These are phyloP conservation scores for Phellopilus nigrolimitatus DNA, from an alignment of 1,284 basidiomycete genomes.

Conservation along the genomic window DNA sequence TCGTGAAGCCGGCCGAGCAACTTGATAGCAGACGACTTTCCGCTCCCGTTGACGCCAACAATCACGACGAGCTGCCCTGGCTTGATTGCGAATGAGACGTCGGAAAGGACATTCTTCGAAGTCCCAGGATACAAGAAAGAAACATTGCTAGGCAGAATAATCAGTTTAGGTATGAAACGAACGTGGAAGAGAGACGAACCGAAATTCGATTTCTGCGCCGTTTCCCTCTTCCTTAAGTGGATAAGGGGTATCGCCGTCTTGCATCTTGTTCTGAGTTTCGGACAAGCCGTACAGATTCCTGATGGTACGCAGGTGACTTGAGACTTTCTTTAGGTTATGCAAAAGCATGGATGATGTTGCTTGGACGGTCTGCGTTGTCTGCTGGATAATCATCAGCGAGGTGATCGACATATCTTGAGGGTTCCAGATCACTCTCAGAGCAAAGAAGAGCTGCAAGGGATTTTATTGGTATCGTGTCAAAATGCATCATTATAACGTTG, in stretches of 20 bases:
- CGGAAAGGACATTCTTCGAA: slow-evolving; percentile 28
- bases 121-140: slow-evolving; percentile 33
- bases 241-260: slow-evolving; percentile 19
- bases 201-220: slow-evolving; percentile 29
- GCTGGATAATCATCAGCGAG: slow-evolving; percentile 20
- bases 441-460: slow-evolving; percentile 14
- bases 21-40: slow-evolving; percentile 45
- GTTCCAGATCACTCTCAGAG: slow-evolving; percentile 4
- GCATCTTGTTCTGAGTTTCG: slow-evolving; percentile 17
- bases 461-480: no score
- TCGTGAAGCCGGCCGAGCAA: slow-evolving; percentile 38
- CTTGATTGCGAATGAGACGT: slow-evolving; percentile 37
- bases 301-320: slow-evolving; percentile 10
- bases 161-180: neutral
- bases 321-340: slow-evolving; percentile 4
- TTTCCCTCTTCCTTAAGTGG: slow-evolving; percentile 3
- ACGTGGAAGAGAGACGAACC: slow-evolving; percentile 26
- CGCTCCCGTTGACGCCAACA: slow-evolving; percentile 45
- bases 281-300: slow-evolving; percentile 15
- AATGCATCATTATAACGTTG: neutral
- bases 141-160: slow-evolving; percentile 35
- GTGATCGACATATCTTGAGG: slow-evolving; percentile 14
- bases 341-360: slow-evolving; percentile 14
- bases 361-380: slow-evolving; percentile 13
- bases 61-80: slow-evolving; percentile 44